These are phyloP conservation scores for Mycena alexandri DNA, from an alignment of 768 basidiomycete genomes.

Conservation along the genomic window DNA sequence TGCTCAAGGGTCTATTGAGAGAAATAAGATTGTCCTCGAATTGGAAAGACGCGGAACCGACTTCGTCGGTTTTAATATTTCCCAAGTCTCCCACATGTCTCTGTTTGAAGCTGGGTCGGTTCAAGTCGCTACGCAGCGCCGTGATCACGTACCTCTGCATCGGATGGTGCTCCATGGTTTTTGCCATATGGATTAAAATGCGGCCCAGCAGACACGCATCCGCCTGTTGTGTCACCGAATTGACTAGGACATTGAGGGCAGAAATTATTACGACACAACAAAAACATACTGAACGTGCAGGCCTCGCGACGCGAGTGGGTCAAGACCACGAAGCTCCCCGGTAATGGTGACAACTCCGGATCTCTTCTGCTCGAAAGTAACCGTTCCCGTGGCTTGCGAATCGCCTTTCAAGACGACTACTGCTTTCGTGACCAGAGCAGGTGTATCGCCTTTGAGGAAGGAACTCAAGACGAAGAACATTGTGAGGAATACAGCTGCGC, in stretches of 20 bases:
- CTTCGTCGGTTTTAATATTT: constrained; percentile 73
- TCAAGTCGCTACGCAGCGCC: too few species aligned
- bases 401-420: constrained; percentile 72
- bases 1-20: constrained; percentile 74
- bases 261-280: neutral
- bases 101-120: too few species aligned
- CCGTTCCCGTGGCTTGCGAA: constrained; percentile 70
- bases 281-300: constrained; percentile 82
- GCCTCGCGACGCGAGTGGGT: constrained; percentile 70
- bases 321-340: constrained; percentile 72
- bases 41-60: constrained; percentile 68
- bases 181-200: constrained; percentile 83
- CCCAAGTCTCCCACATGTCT: constrained; percentile 82
- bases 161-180: constrained; percentile 74
- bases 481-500: constrained; percentile 1
- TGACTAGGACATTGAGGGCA: constrained; percentile 39
- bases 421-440: constrained; percentile 42
- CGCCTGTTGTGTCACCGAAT: constrained; percentile 74
- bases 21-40: constrained; percentile 73
- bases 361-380: constrained; percentile 72
- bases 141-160: constrained; percentile 40
- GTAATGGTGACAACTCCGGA: constrained; percentile 69
- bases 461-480: constrained; percentile 22
- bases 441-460: neutral
- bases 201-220: constrained; percentile 75